Conservation (phyloP, 1,139 yeast species). For the Magnusiomyces suaveolens region DNA sequence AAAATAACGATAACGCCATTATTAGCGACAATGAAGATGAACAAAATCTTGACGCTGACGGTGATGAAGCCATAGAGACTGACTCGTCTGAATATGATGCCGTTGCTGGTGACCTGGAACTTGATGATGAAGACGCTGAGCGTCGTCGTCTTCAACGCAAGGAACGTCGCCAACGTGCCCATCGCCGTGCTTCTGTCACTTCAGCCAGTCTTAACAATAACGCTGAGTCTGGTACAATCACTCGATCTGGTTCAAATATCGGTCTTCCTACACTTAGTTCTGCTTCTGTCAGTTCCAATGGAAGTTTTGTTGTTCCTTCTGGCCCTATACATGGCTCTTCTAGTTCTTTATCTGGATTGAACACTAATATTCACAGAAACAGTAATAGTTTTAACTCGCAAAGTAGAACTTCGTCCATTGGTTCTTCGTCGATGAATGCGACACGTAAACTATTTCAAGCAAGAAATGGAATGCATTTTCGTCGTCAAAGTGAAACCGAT, state of each 20-base stretch:
- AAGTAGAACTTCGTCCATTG: neutral
- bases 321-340: neutral
- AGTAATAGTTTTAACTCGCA: neutral
- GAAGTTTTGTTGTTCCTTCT: neutral
- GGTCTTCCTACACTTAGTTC: neutral
- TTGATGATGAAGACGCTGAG: constrained; percentile 9
- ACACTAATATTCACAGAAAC: neutral
- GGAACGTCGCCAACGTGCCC: neutral
- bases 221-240: neutral
- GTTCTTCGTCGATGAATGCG: neutral
- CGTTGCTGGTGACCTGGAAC: constrained; percentile 14
- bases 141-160: constrained; percentile 1
- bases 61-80: neutral
- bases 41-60: constrained; percentile 1
- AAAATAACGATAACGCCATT: neutral
- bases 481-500: constrained; percentile 51
- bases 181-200: neutral
- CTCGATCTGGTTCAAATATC: neutral
- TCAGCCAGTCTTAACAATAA: neutral
- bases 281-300: neutral
- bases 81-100: constrained; percentile 5
- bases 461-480: constrained; percentile 6
- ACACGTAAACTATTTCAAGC: neutral
- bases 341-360: neutral
- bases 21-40: constrained; percentile 11